Percentiles rank a stretch among this genome's conserved stretches.
phyloP scores from a whole-genome alignment of 2,329 filamentous ascomycete genomes.

The Orbilia javanica region DNA sequence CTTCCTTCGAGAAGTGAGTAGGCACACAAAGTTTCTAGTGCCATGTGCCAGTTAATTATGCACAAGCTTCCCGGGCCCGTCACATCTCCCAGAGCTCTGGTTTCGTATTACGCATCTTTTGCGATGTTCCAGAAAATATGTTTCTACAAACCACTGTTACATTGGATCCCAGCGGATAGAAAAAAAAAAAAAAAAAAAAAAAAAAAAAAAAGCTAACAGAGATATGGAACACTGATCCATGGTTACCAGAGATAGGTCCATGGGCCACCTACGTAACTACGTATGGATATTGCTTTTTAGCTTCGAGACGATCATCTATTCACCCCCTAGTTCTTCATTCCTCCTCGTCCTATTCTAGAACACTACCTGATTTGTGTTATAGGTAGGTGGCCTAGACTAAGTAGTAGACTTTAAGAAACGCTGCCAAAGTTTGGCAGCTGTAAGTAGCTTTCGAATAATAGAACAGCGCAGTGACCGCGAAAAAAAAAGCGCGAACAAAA shows the following conservation, averaged over 20 bases:
- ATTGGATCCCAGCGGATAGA: background rate
- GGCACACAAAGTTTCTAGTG: constrained; percentile 23
- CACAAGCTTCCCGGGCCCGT: constrained; percentile 22
- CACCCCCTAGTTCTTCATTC: constrained; percentile 30
- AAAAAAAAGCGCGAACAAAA: constrained; percentile 22
- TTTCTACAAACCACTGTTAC: too few species aligned
- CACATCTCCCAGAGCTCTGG: constrained; percentile 34
- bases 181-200: too few species aligned
- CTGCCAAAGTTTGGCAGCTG: constrained; percentile 35
- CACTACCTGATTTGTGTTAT: constrained; percentile 27
- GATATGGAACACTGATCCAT: background rate
- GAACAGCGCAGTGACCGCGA: background rate
- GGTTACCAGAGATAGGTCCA: background rate
- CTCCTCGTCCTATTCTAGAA: constrained; percentile 27
- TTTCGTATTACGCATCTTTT: constrained; percentile 15
- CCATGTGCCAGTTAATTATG: constrained; percentile 12
- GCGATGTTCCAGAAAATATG: background rate
- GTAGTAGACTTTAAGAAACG: constrained; percentile 24
- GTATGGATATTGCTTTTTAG: background rate
- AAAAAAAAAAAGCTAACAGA: background rate
- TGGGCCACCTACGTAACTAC: background rate
- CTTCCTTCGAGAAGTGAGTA: background rate
- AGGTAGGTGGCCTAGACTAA: constrained; percentile 29
- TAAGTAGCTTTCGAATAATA: constrained; percentile 18
- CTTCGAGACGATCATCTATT: constrained; percentile 41